Evolutionary conservation across 768 basidiomycete species (phyloP), one percentile per base, ranked within the genome.

Genomic region (Lactarius akahatsu): DNA sequence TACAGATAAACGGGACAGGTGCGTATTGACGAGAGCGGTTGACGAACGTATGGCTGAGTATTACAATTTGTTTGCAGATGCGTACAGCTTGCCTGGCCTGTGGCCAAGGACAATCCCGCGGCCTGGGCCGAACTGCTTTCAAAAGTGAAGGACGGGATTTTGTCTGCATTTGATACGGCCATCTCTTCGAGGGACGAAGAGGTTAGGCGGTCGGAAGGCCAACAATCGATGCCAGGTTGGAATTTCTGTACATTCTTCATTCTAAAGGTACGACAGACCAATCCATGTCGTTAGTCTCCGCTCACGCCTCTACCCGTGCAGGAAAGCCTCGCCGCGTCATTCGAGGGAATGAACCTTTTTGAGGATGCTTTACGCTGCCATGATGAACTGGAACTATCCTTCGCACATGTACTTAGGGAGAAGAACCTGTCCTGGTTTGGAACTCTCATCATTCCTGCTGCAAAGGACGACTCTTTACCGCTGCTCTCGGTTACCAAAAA

Each of bases 171-270:
- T 70, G 94, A 98, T 72, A 76, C 81, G 20, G 87, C 90, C 1
- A 82, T 98, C 47, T 77, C 82, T 11, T 86, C 87, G 65, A 83
- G 94, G 18, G 93, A 96, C 73, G 97, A 98, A 55, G 95, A 97
- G 68, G 90, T 98, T 3, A 89, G 83, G 71, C 85, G 93, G 43
- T 93, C 92, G 0, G 96, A 99, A 73, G 83, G 86, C 57, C 93
- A 98, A 76, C 83, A 92, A 63, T 84, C 90, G 71, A 91, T 95
- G 86, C 94, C 94, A 1, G 96, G 97, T 10, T 99, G 97, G 97
- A 97, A 97, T 74, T 99, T 97, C 74, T 96, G 95, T 75, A 95
- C 91, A 0, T 98, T 96, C 80, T 98, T 98, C 77, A 86, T 95
- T 59, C 80, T 96, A 43, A 99, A 98, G 87, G 96, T 94, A 62